Conservation (phyloP, 441 rosid genomes). For the Jatropha multifida region DNA sequence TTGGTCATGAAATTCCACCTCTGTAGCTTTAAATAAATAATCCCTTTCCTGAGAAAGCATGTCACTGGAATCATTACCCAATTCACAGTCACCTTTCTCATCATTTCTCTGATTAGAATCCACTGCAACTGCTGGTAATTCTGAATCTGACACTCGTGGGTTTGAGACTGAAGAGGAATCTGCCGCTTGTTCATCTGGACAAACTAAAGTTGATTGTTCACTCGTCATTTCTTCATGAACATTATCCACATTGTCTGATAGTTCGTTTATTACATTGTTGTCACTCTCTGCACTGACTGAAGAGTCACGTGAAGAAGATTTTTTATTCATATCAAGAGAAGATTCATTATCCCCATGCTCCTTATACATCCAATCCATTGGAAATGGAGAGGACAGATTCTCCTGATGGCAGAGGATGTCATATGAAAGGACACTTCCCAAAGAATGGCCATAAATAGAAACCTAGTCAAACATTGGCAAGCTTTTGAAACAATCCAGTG, state of each 20-base stretch:
- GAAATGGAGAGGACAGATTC: conserved; percentile 76
- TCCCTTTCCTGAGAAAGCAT: conserved; percentile 30
- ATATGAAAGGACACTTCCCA: conserved; percentile 95
- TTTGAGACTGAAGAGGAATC: conserved; percentile 26
- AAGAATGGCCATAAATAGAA: conserved; percentile 89
- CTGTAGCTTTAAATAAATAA: conserved; percentile 34
- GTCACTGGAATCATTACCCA: conserved; percentile 27
- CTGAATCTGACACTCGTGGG: conserved; percentile 30
- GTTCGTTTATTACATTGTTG: conserved; percentile 26
- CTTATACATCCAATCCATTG: conserved; percentile 75
- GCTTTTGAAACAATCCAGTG: background rate
- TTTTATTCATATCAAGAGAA: conserved; percentile 28
- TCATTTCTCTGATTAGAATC: conserved; percentile 32
- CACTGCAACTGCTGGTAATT: conserved; percentile 16
- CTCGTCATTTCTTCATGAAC: conserved; percentile 29
- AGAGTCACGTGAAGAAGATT: conserved; percentile 33
- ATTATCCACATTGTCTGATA: conserved; percentile 32
- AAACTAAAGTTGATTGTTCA: conserved; percentile 30
- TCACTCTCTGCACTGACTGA: conserved; percentile 34
- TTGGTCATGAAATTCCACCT: conserved; percentile 26
- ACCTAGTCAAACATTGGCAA: conserved; percentile 45
- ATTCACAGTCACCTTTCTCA: conserved; percentile 33
- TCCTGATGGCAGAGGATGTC: conserved; percentile 99
- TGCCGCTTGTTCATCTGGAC: conserved; percentile 31
- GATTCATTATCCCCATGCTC: conserved; percentile 44